Conservation (phyloP, 2,329 filamentous ascomycete species). For the Sporothrix humicola region DNA sequence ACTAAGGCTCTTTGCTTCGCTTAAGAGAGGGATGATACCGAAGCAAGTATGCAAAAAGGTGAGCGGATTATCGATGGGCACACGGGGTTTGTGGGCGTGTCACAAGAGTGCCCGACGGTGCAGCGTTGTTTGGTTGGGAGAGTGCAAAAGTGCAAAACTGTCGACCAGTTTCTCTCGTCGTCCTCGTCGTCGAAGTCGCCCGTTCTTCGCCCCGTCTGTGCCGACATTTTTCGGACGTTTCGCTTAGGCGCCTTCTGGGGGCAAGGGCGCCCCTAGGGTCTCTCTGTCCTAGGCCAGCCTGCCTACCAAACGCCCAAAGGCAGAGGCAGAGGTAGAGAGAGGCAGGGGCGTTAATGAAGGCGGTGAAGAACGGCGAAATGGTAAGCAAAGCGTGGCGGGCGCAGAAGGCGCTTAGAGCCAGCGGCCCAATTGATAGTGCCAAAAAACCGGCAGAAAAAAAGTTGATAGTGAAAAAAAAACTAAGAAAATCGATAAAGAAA, state of each 20-base stretch:
- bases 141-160: slow-evolving; percentile 8
- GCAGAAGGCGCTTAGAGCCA: not conserved
- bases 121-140: too few species aligned
- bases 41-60: not conserved
- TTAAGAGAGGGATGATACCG: not conserved
- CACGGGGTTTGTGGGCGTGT: not conserved
- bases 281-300: not conserved
- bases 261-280: not conserved
- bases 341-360: slow-evolving; percentile 7
- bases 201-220: slow-evolving; percentile 22
- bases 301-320: not conserved
- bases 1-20: not conserved
- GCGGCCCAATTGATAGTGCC: slow-evolving; percentile 5
- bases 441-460: slow-evolving; percentile 36
- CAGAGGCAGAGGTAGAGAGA: not conserved
- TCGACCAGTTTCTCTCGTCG: not conserved
- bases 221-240: slow-evolving; percentile 29
- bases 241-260: not conserved
- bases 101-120: not conserved
- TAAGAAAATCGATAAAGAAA: slow-evolving; percentile 4
- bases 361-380: slow-evolving; percentile 26
- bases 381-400: not conserved
- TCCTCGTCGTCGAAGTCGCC: slow-evolving; percentile 15
- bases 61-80: not conserved
- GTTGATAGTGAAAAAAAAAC: slow-evolving; percentile 25